phyloP scores from a whole-genome alignment of 768 basidiomycete genomes.

The Serendipita sp. region DNA sequence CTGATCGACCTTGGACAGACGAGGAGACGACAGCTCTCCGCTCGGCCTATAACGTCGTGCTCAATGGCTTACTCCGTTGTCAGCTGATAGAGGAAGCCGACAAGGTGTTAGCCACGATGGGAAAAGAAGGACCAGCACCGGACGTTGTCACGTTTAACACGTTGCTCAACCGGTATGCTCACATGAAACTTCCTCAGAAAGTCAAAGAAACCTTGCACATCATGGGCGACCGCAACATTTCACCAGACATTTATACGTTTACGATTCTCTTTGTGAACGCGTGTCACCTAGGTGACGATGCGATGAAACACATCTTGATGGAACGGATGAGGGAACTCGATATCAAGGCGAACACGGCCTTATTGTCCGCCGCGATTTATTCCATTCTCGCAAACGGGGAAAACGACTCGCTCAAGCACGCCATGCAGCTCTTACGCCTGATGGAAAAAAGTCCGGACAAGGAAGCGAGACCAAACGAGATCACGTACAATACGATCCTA shows the following conservation, averaged over 20 bases:
- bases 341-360: constrained; percentile 54
- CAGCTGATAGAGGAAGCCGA: constrained; percentile 21
- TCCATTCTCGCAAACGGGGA: constrained; percentile 45
- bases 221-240: constrained; percentile 37
- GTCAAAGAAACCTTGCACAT: constrained; percentile 41
- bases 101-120: constrained; percentile 25
- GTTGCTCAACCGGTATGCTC: constrained; percentile 50
- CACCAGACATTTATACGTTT: constrained; percentile 72
- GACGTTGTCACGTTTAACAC: constrained; percentile 72
- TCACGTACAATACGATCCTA: constrained; percentile 74
- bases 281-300: constrained; percentile 45
- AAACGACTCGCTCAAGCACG: constrained; percentile 36
- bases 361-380: constrained; percentile 67
- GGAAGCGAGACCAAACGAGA: constrained; percentile 42
- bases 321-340: constrained; percentile 62
- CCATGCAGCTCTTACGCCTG: constrained; percentile 48
- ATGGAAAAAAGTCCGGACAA: constrained; percentile 46
- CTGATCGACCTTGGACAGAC: constrained; percentile 17
- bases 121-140: neutral
- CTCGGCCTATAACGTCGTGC: constrained; percentile 47
- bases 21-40: constrained; percentile 24
- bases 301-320: constrained; percentile 49
- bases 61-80: constrained; percentile 44
- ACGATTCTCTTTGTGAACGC: constrained; percentile 72
- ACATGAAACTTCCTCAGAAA: constrained; percentile 42